Evolutionary conservation across 495 filamentous ascomycete genomes (phyloP).

Genomic region (Trichoderma orchidacearum): DNA sequence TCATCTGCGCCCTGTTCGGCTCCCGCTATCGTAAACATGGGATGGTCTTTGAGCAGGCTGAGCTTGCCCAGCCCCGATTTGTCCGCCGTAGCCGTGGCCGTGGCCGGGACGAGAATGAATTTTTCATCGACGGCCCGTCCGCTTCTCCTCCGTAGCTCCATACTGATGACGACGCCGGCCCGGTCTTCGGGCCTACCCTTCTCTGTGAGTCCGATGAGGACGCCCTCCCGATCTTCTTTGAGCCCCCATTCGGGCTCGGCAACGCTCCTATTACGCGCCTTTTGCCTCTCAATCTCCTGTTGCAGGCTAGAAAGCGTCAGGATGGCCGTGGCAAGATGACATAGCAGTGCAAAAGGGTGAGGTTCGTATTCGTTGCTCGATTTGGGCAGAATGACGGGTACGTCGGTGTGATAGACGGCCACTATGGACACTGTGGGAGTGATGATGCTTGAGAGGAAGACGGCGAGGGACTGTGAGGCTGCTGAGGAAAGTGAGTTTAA

Average conservation of each 20-base stretch:
- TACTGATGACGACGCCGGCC: constrained; percentile 57
- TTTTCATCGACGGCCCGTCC: constrained; percentile 65
- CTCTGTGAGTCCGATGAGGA: constrained; percentile 43
- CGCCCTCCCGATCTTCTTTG: constrained; percentile 57
- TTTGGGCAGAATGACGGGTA: constrained; percentile 26
- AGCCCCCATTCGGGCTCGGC: constrained; percentile 66
- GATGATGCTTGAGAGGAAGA: constrained; percentile 75
- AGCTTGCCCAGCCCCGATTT: constrained; percentile 28
- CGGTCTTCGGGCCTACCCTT: constrained; percentile 11
- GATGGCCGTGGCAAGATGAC: constrained; percentile 36
- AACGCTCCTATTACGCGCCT: constrained; percentile 54
- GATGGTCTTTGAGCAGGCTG: constrained; percentile 69
- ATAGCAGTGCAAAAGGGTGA: constrained; percentile 44
- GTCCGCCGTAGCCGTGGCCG: not conserved
- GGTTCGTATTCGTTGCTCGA: constrained; percentile 45
- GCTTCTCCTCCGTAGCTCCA: constrained; percentile 72
- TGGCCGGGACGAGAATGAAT: constrained; percentile 50
- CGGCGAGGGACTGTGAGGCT: constrained; percentile 48
- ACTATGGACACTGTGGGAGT: constrained; percentile 83
- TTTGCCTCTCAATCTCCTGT: constrained; percentile 53
- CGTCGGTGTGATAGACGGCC: constrained; percentile 54
- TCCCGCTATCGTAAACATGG: constrained; percentile 39
- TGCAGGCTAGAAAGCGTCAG: constrained; percentile 40
- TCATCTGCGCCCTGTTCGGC: constrained; percentile 35
- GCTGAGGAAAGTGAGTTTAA: constrained; percentile 36